These are phyloP conservation scores for Pseudoturritis turrita DNA, from an alignment of 345 rosid genomes.

Conservation along the genomic window DNA sequence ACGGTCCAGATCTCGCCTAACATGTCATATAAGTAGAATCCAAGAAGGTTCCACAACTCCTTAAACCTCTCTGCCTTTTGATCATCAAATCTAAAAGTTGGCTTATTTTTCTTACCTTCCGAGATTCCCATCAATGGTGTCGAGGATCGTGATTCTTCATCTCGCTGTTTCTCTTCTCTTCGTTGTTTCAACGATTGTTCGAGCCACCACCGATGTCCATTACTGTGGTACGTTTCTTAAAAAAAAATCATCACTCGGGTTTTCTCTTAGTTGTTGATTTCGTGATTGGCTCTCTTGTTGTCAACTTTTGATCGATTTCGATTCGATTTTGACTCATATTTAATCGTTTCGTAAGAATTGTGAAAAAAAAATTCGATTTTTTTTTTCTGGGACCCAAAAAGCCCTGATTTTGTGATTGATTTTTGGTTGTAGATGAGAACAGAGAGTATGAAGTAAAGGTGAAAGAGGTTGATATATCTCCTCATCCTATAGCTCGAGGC, in stretches of 20 bases:
- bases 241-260: neutral
- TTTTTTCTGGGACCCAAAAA: neutral
- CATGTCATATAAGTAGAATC: neutral
- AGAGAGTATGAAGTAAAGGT: slow-evolving; percentile 55
- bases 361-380: neutral
- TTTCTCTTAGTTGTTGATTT: neutral
- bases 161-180: neutral
- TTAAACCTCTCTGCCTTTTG: slow-evolving; percentile 3
- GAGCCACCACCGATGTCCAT: slow-evolving; percentile 22
- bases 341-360: neutral
- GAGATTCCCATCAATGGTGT: slow-evolving; percentile 7
- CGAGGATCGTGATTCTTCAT: neutral
- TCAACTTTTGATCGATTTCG: neutral
- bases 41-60: slow-evolving; percentile 4
- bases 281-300: neutral
- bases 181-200: neutral
- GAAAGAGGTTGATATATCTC: slow-evolving; percentile 53
- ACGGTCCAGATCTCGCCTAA: slow-evolving; percentile 12
- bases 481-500: slow-evolving; percentile 57
- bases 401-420: neutral
- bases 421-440: slow-evolving; percentile 44
- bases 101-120: neutral
- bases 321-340: neutral
- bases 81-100: neutral
- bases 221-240: slow-evolving; percentile 19